Evolutionary conservation across 495 filamentous ascomycete genomes (phyloP).

Genomic region (Oidiodendron maius): DNA sequence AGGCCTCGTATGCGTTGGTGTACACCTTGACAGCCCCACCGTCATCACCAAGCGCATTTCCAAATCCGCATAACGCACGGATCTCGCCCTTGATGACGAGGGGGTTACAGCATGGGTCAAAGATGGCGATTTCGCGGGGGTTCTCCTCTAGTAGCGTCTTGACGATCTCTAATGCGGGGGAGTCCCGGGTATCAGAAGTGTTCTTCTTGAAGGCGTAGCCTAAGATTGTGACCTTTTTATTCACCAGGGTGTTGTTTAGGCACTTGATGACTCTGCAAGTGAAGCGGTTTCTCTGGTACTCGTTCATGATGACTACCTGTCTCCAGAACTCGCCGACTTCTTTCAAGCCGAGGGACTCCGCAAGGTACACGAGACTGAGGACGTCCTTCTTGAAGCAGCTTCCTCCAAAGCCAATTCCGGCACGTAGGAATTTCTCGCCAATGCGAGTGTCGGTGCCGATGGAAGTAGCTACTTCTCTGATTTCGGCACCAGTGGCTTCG

Average conservation of each 20-base stretch:
- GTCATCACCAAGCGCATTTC: too few relatives aligned
- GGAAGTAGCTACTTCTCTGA: conserved; percentile 61
- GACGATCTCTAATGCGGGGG: conserved; percentile 61
- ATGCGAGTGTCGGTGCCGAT: conserved; percentile 65
- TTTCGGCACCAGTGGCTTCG: conserved; percentile 68
- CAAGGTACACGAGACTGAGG: conserved; percentile 65
- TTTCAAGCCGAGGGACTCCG: conserved; percentile 58
- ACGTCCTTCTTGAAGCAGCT: conserved; percentile 85
- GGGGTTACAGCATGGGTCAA: conserved; percentile 58
- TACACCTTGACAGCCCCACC: conserved; percentile 38
- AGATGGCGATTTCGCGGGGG: conserved; percentile 59
- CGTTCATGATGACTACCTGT: conserved; percentile 67
- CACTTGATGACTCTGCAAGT: conserved; percentile 53
- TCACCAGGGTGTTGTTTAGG: conserved; percentile 59
- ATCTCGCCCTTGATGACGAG: conserved; percentile 36
- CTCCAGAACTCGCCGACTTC: conserved; percentile 74
- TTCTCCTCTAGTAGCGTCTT: conserved; percentile 57
- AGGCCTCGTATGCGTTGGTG: conserved; percentile 44
- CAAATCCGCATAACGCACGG: too few relatives aligned
- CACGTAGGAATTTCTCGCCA: conserved; percentile 65
- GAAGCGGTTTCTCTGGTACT: conserved; percentile 66
- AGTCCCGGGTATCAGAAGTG: conserved; percentile 70
- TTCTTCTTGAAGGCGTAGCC: conserved; percentile 80
- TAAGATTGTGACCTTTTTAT: conserved; percentile 67
- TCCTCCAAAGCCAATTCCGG: conserved; percentile 71